These are phyloP conservation scores for Fraxinus angustifolia DNA, from an alignment of 305 asterid species.

Conservation along the genomic window DNA sequence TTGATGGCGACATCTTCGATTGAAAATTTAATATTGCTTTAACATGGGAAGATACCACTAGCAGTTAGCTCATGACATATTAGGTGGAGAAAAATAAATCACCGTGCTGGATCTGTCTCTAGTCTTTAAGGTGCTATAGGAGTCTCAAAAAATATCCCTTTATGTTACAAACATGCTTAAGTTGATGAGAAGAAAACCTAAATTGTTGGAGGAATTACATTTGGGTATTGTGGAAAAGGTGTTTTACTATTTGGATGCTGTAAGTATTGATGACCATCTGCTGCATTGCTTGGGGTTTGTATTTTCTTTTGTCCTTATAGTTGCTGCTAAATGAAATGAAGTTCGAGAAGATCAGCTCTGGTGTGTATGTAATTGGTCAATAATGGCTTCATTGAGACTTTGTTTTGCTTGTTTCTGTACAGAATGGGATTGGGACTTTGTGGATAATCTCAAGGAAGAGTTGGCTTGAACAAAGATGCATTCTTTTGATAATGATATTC, in stretches of 20 bases:
- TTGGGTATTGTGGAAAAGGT: constrained; percentile 24
- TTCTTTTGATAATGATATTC: background rate
- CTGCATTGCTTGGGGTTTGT: constrained; percentile 18
- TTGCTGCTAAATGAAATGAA: background rate
- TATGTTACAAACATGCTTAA: constrained; percentile 18
- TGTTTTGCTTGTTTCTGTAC: constrained; percentile 20
- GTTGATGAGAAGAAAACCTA: constrained; percentile 22
- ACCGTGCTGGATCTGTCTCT: constrained; percentile 23
- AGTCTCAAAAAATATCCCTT: constrained; percentile 22
- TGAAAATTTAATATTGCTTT: constrained; percentile 22
- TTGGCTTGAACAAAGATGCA: constrained; percentile 5
- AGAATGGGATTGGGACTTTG: constrained; percentile 8
- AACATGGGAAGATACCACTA: constrained; percentile 23
- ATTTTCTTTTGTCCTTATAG: constrained; percentile 16
- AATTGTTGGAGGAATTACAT: constrained; percentile 20
- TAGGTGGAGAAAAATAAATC: constrained; percentile 24
- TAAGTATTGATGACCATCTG: constrained; percentile 27
- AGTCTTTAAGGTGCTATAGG: constrained; percentile 24
- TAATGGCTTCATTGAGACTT: constrained; percentile 20
- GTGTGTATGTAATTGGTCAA: constrained; percentile 9
- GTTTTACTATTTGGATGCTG: constrained; percentile 17
- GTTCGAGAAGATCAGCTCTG: constrained; percentile 19
- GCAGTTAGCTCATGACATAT: constrained; percentile 32
- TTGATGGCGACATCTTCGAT: constrained; percentile 20
- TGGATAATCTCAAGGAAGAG: background rate